These are phyloP conservation scores for Cutaneotrichosporon spelunceum DNA, from an alignment of 1,284 basidiomycete species.

Conservation along the genomic window DNA sequence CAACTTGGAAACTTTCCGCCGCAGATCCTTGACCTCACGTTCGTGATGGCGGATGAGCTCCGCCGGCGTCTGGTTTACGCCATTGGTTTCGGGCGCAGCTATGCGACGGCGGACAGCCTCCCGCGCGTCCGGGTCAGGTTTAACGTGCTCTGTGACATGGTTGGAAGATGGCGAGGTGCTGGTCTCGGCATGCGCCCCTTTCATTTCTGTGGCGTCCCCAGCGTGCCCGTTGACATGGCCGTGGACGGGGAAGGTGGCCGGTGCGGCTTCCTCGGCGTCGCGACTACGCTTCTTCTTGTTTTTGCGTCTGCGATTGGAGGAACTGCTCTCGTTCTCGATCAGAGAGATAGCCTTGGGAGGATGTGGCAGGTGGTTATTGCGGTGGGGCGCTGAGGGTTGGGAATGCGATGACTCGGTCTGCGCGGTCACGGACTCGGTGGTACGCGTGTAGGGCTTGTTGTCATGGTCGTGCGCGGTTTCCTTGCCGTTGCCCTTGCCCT, in stretches of 20 bases:
- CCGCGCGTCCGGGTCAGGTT: not conserved
- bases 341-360: not conserved
- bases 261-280: not conserved
- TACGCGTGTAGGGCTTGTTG: not conserved
- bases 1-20: not conserved
- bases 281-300: conserved; percentile 3
- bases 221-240: not conserved
- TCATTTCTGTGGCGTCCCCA: not conserved
- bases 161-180: not conserved
- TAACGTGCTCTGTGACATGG: not conserved
- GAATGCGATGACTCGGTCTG: not conserved
- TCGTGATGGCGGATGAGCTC: not conserved
- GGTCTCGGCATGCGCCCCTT: not conserved
- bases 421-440: not conserved
- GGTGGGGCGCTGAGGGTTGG: not conserved
- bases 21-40: conserved; percentile 3
- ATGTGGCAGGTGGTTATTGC: not conserved
- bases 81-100: not conserved
- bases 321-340: not conserved
- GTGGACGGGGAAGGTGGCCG: not conserved
- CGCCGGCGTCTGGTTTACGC: not conserved
- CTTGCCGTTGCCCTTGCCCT: conserved; percentile 1
- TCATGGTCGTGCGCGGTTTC: not conserved
- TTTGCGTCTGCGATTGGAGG: not conserved
- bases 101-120: conserved; percentile 2